Base-by-base conservation (phyloP, 148 eudicot species). In the Rhododendron simsii region DNA sequence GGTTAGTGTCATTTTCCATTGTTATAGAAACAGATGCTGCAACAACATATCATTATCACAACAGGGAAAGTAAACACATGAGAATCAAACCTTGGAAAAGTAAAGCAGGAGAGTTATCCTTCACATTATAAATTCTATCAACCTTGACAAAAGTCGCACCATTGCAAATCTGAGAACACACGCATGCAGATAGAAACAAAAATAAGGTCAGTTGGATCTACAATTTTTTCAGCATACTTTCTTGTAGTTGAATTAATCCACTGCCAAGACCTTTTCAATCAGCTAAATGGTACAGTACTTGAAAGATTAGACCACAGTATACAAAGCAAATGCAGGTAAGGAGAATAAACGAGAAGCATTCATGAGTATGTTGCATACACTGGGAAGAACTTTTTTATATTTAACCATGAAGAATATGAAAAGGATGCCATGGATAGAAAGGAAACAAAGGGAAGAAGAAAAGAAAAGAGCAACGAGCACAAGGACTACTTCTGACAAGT, bases 121-220 rank as follows among this genome's bases (percentile, higher is more conserved):
- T 93, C 61, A 82, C 77, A 82, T 93, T 95, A 51, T 89, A 85
- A 83, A 96, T 92, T 88, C 93, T 92, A 88, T 96, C 99, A 83
- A 96, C 95, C 89, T 90, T 96, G 85, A 95, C 95, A 86, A 92
- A 96, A 47, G 98, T 96, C 83, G 99, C 99, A 48, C 99, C 99
- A 80, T 93, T 90, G 86, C 89, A 88, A 87, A 96, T 90, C 99
- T 96, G 90, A 82, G 83, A 78, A 83, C 84, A 83, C 81, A 90
- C 85, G 85, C 44, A 82, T 28, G 82, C 41, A 85, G n/a, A 80
- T 15, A 85, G 63, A 83, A 71, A 67, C 44, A 80, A 67, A 82
- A 75, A 48, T 50, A 33, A n/a, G 18, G 65, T 84, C 76, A 84
- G 63, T 53, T 16, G 35, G 37, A 12, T 16, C 20, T 20, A 69